These are phyloP conservation scores for Linum tenue DNA, from an alignment of 345 rosid genomes.

Conservation along the genomic window DNA sequence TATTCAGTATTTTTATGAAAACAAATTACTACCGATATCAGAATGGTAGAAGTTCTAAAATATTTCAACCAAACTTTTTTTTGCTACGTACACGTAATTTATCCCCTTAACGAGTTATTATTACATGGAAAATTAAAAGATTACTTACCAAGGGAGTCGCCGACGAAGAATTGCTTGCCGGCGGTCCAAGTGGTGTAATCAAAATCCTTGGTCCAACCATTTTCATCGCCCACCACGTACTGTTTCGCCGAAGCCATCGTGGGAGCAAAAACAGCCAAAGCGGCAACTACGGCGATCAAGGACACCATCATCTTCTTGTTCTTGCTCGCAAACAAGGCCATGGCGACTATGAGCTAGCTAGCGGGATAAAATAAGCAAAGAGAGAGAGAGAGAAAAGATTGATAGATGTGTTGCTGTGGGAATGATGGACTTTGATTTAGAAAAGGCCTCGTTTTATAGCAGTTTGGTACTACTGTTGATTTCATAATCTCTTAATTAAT, in stretches of 20 bases:
- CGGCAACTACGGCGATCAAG: background rate
- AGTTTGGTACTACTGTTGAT: no score
- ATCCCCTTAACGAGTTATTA: no score
- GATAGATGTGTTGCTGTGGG: background rate
- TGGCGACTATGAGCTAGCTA: background rate
- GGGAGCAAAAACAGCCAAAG: constrained; percentile 15
- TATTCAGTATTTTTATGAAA: no score
- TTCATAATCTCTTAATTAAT: no score
- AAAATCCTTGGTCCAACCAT: constrained; percentile 24
- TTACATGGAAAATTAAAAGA: background rate
- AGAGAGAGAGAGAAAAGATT: background rate
- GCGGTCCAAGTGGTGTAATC: constrained; percentile 28
- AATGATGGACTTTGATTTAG: no score
- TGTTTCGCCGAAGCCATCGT: constrained; percentile 13
- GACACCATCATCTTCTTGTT: background rate
- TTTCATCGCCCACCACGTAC: constrained; percentile 26
- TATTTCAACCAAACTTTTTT: no score
- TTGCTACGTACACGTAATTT: no score
- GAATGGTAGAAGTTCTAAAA: no score
- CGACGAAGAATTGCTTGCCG: constrained; percentile 20
- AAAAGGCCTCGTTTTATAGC: no score
- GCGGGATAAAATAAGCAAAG: background rate
- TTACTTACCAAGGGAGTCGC: constrained; percentile 27
- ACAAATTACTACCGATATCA: no score
- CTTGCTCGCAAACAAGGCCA: background rate